Conservation (phyloP, 768 basidiomycete genomes). For the Chalciporus sphaerocephalus region DNA sequence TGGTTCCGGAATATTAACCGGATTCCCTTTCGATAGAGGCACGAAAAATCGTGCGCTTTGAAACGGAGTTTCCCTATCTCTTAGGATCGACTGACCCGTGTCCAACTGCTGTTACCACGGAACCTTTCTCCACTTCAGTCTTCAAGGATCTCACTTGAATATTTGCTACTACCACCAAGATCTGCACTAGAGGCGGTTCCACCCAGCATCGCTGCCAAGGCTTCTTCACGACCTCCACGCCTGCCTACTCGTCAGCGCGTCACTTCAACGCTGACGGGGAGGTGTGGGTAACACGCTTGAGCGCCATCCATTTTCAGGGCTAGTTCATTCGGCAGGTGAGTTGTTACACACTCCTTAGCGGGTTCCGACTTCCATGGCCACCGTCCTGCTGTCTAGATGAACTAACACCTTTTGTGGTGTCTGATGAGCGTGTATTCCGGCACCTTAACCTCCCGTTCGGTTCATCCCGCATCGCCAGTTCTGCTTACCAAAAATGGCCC, state of each 20-base stretch:
- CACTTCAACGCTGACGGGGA: slow-evolving; percentile 70
- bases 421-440: slow-evolving; percentile 79
- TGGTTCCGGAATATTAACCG: too few relatives aligned
- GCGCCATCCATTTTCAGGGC: slow-evolving; percentile 90
- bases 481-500: slow-evolving; percentile 73
- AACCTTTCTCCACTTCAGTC: slow-evolving; percentile 88
- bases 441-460: slow-evolving; percentile 74
- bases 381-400: slow-evolving; percentile 86
- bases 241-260: slow-evolving; percentile 73
- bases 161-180: slow-evolving; percentile 89
- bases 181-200: slow-evolving; percentile 79
- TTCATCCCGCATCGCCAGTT: slow-evolving; percentile 71
- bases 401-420: slow-evolving; percentile 84
- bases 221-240: slow-evolving; percentile 79
- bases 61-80: too few relatives aligned
- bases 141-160: slow-evolving; percentile 83
- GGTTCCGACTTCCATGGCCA: slow-evolving; percentile 84
- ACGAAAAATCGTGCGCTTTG: too few relatives aligned
- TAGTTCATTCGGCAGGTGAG: slow-evolving; percentile 89
- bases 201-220: slow-evolving; percentile 70
- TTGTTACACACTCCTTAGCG: slow-evolving; percentile 86
- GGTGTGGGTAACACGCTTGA: slow-evolving; percentile 84
- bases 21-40: too few relatives aligned
- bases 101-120: slow-evolving; percentile 84
- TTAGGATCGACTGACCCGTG: slow-evolving; percentile 84